Conservation (phyloP, 768 basidiomycete species). For the Fomitopsis pulvina region DNA sequence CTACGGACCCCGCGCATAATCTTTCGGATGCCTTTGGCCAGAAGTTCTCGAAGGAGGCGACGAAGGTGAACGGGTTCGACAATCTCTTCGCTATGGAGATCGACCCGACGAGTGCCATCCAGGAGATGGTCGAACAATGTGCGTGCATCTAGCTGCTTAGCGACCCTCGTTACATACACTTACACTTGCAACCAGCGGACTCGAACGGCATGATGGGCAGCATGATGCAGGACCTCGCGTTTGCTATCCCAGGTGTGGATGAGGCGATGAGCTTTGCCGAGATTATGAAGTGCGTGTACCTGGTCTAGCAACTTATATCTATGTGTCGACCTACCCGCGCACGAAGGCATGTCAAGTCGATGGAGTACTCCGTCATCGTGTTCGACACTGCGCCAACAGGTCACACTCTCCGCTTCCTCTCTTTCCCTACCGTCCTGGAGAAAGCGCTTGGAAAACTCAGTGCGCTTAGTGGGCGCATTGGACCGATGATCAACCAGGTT, state of each 20-base stretch:
- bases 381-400: slow-evolving; percentile 99
- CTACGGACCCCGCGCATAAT: slow-evolving; percentile 99
- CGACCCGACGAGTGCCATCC: slow-evolving; percentile 94
- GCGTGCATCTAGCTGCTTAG: slow-evolving; percentile 18
- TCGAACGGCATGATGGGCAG: slow-evolving; percentile 93
- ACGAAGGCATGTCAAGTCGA: slow-evolving; percentile 93
- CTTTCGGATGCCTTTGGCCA: slow-evolving; percentile 97
- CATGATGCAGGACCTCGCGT: slow-evolving; percentile 99
- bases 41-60: slow-evolving; percentile 99
- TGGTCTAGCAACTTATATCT: neutral
- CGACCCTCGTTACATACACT: neutral
- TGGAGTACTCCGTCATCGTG: slow-evolving; percentile 99
- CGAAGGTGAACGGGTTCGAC: slow-evolving; percentile 94
- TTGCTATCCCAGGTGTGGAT: slow-evolving; percentile 98
- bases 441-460: slow-evolving; percentile 96
- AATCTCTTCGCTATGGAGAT: slow-evolving; percentile 99
- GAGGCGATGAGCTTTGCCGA: slow-evolving; percentile 99
- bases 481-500: slow-evolving; percentile 91
- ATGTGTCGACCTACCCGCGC: neutral
- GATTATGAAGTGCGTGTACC: slow-evolving; percentile 87
- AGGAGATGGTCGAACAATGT: slow-evolving; percentile 99
- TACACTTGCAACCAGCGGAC: slow-evolving; percentile 49
- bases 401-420: slow-evolving; percentile 95
- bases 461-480: slow-evolving; percentile 88
- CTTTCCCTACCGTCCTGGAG: slow-evolving; percentile 97